Base-by-base conservation (phyloP, 495 filamentous ascomycete genomes). In the Cairneyella variabilis region DNA sequence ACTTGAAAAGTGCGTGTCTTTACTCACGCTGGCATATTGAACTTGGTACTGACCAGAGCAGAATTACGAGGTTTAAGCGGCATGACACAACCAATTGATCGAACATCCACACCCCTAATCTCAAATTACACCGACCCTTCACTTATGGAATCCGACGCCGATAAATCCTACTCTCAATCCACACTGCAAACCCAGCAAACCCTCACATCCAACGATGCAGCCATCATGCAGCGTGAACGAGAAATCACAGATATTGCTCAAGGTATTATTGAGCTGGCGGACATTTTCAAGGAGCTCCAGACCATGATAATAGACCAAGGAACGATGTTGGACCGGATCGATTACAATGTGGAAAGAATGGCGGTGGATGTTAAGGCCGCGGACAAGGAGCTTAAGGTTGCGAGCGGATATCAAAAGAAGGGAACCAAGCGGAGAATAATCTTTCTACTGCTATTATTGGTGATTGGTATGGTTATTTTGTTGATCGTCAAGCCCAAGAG, bases 261-360 rank as follows among this genome's bases (percentile, higher is more conserved):
- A 62, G 93, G 93, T 37, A 96, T 98, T 66, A 96, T 98, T 61
- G 95, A 97, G 59, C 76, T 98, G 2, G 85, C 91, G 1, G 91
- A 96, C 64, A 90, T 98, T 36, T 98, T 98, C 75, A 89, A 92
- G 40, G 95, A 97, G 57, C 71, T 98, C 17, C 95, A 98, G 64
- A 82, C 76, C 18, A 96, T 98, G 91, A 85, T 98, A 51, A 98
- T 98, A 54, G 93, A 98, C 67, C 93, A 98, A 70, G 93, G 93
- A 11, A 97, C 90, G 23, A 90, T 98, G 86, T 80, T 98, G 20
- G 93, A 98, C 70, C 80, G 93, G 30, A 97, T 98, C 62, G 93
- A 98, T 65, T 98, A 96, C 71, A 98, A 98, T 66, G 87, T 98
- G 30, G 93, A 98, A 71, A 76, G 80, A 52, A 96, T 97, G 90